A percentile compares a stretch with the other conserved stretches of the same genome.
Evolutionary conservation across 2,329 filamentous ascomycete species (phyloP).

Genomic region (Metarhizium sp.): DNA sequence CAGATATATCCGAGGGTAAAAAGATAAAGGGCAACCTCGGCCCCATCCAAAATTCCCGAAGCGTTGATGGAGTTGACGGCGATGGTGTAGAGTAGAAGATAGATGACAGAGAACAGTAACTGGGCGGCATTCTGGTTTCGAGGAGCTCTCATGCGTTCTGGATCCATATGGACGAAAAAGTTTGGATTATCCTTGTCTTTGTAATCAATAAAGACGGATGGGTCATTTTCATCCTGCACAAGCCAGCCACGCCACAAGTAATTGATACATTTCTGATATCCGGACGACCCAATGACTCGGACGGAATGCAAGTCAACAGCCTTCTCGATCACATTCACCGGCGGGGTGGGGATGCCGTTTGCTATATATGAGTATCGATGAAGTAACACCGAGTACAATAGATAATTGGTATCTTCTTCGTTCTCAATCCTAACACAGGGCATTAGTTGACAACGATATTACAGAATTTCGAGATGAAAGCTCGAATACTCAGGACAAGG

Average conservation of each 20-base stretch:
- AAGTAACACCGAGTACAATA: slow-evolving; percentile 73
- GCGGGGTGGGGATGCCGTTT: slow-evolving; percentile 60
- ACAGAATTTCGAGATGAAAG: neutral
- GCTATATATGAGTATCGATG: slow-evolving; percentile 79
- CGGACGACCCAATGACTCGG: slow-evolving; percentile 78
- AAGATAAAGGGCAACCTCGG: slow-evolving; percentile 77
- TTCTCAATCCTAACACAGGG: slow-evolving; percentile 57
- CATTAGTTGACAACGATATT: neutral
- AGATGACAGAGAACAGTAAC: slow-evolving; percentile 74
- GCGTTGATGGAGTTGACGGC: slow-evolving; percentile 94
- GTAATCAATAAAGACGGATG: slow-evolving; percentile 83
- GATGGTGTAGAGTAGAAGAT: slow-evolving; percentile 74
- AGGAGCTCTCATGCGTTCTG: slow-evolving; percentile 87
- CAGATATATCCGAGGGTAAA: slow-evolving; percentile 88
- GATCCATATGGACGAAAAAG: slow-evolving; percentile 79
- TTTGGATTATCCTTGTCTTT: slow-evolving; percentile 67
- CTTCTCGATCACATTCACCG: slow-evolving; percentile 84
- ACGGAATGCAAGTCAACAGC: slow-evolving; percentile 89
- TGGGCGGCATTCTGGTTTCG: slow-evolving; percentile 88
- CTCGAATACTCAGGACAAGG: neutral
- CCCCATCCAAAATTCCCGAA: slow-evolving; percentile 69
- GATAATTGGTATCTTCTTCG: slow-evolving; percentile 69
- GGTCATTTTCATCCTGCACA: slow-evolving; percentile 88
- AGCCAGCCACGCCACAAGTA: slow-evolving; percentile 95
- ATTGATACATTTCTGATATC: slow-evolving; percentile 90